Evolutionary conservation across 345 rosid genomes (phyloP).

Genomic region (Physaria fendleri): DNA sequence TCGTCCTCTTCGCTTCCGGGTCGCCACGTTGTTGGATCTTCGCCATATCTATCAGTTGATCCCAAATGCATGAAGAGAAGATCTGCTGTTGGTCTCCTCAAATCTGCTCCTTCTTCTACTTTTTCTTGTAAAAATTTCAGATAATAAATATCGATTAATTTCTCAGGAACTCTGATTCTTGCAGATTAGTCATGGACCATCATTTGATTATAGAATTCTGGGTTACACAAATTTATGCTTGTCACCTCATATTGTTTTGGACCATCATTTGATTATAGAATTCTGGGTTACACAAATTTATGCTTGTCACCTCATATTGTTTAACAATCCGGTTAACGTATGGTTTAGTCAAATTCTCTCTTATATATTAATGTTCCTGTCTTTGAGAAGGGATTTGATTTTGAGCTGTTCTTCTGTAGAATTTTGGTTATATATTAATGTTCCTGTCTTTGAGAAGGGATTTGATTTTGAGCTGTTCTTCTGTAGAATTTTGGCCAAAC

Average conservation of each 20-base stretch:
- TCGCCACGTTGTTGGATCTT: neutral
- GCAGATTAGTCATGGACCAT: too few species aligned
- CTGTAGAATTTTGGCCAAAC: too few species aligned
- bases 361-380: too few species aligned
- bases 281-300: neutral
- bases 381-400: too few species aligned
- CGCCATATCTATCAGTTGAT: constrained; percentile 14
- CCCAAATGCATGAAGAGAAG: constrained; percentile 31
- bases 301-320: neutral
- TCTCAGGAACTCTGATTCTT: neutral
- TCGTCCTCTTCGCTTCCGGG: constrained; percentile 9
- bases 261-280: too few species aligned
- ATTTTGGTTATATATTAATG: too few species aligned
- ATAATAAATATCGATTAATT: constrained; percentile 14
- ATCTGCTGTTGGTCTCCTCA: constrained; percentile 13
- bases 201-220: too few species aligned
- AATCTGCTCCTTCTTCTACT: constrained; percentile 8
- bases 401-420: too few species aligned
- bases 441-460: too few species aligned
- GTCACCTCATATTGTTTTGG: neutral
- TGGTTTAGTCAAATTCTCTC: too few species aligned
- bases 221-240: neutral
- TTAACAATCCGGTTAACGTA: too few species aligned
- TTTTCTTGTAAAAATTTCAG: constrained; percentile 30
- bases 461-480: too few species aligned